phyloP scores from a whole-genome alignment of 2,329 filamentous ascomycete species.

The Huntiella decipiens region DNA sequence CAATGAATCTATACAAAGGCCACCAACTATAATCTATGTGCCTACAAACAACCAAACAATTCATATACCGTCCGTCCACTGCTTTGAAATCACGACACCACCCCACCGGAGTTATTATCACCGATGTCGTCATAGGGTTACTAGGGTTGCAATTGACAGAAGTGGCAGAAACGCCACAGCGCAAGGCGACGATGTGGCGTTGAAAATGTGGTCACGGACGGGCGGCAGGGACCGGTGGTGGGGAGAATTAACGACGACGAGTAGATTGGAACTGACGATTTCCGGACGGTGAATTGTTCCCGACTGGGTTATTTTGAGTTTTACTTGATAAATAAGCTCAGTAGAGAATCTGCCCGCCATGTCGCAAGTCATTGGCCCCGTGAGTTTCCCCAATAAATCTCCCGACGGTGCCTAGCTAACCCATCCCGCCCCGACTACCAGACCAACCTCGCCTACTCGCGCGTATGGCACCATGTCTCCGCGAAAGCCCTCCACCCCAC shows the following conservation, averaged over 20 bases:
- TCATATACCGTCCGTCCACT: no score
- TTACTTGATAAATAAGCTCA: no score
- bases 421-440: slow-evolving; percentile 20
- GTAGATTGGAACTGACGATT: not conserved
- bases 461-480: slow-evolving; percentile 79
- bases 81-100: no score
- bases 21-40: no score
- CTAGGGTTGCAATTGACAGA: slow-evolving; percentile 7
- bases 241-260: not conserved
- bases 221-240: not conserved
- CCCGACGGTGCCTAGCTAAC: not conserved
- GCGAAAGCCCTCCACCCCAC: slow-evolving; percentile 46
- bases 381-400: slow-evolving; percentile 21
- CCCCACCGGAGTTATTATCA: no score
- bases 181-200: slow-evolving; percentile 1
- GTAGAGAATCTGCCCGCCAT: slow-evolving; percentile 25
- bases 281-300: not conserved
- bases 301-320: not conserved
- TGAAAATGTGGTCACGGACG: not conserved
- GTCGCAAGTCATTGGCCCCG: slow-evolving; percentile 64
- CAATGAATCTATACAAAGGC: no score
- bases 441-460: slow-evolving; percentile 92
- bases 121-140: not conserved
- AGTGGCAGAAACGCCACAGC: slow-evolving; percentile 7
- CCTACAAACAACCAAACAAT: no score